Evolutionary conservation across 2,329 filamentous ascomycete genomes (phyloP).

Genomic region (Rutstroemia sp.): DNA sequence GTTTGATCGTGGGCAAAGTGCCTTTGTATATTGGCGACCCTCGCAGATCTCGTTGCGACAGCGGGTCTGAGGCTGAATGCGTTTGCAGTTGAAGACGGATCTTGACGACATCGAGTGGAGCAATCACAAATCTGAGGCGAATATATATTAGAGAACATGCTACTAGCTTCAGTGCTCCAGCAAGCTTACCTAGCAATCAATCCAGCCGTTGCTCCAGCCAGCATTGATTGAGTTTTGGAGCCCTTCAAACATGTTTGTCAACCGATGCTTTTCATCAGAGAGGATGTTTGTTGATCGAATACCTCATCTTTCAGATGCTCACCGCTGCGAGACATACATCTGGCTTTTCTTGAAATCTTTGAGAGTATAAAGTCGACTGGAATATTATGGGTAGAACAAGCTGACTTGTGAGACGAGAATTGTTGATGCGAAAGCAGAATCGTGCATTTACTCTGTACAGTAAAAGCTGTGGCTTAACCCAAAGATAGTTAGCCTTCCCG

Average conservation of each 20-base stretch:
- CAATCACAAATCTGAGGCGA: slow-evolving; percentile 69
- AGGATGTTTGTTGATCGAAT: not conserved
- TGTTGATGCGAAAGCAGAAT: not conserved
- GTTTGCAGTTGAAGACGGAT: slow-evolving; percentile 93
- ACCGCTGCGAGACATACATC: slow-evolving; percentile 16
- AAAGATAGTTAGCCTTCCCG: not conserved
- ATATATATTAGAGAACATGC: slow-evolving; percentile 4
- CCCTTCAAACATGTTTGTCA: slow-evolving; percentile 38
- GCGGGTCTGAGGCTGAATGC: slow-evolving; percentile 66
- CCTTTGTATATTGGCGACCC: slow-evolving; percentile 60
- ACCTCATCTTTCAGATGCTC: slow-evolving; percentile 32
- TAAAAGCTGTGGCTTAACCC: not conserved
- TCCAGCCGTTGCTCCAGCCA: slow-evolving; percentile 66
- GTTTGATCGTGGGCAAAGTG: slow-evolving; percentile 64
- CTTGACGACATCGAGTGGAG: slow-evolving; percentile 95
- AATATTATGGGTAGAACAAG: not conserved
- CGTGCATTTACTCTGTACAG: not conserved
- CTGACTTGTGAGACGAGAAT: no score
- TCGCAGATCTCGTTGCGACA: slow-evolving; percentile 42
- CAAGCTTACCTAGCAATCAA: slow-evolving; percentile 68
- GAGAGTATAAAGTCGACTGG: not conserved
- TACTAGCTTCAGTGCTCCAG: not conserved
- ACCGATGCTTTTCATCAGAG: not conserved
- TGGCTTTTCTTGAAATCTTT: slow-evolving; percentile 3
- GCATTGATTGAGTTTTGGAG: slow-evolving; percentile 56